A percentile compares a stretch with the other conserved stretches of the same genome.
Evolutionary conservation across 179 eudicot genomes (phyloP).

Genomic region (Beta macrorhiza): DNA sequence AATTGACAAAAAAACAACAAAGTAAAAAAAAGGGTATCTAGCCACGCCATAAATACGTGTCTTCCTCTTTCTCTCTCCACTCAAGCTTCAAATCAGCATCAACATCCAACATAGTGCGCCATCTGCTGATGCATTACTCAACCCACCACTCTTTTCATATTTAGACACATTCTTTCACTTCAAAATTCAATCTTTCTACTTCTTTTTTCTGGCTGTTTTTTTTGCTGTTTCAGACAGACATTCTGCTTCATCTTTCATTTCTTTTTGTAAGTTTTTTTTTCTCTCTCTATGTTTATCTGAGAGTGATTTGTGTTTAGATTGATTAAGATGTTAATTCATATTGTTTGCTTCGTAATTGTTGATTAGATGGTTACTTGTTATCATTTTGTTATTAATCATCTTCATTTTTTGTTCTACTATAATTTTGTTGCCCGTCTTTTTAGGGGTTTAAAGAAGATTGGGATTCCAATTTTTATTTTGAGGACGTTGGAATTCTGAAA

Average conservation of each 20-base stretch:
- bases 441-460: neutral
- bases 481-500: neutral
- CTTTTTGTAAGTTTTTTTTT: neutral
- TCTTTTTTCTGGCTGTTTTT: too few relatives aligned
- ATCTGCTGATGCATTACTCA: neutral
- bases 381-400: neutral
- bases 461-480: neutral
- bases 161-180: neutral
- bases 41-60: constrained; percentile 9
- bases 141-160: too few relatives aligned
- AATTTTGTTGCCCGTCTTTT: neutral
- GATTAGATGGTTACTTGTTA: neutral
- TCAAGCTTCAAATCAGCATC: neutral
- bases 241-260: neutral
- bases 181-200: neutral
- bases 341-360: neutral
- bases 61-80: constrained; percentile 3
- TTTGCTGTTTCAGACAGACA: constrained; percentile 11
- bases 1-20: too few relatives aligned
- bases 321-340: neutral
- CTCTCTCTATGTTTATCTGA: neutral
- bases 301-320: neutral
- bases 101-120: neutral
- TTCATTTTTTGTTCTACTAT: neutral
- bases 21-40: neutral